phyloP scores from a whole-genome alignment of 179 eudicot species.

The Vitellaria paradoxa region DNA sequence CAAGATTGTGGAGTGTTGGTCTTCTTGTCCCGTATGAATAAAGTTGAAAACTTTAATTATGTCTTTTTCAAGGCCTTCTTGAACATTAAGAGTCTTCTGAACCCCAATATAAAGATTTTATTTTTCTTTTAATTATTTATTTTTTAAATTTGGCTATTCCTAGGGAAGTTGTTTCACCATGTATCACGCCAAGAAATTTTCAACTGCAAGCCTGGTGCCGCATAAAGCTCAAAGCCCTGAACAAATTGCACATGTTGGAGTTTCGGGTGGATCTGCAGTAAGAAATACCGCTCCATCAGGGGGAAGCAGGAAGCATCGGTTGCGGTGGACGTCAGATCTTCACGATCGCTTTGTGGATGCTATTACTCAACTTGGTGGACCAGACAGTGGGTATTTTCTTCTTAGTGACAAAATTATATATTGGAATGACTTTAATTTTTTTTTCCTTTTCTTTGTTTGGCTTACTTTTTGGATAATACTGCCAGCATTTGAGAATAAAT shows the following conservation, averaged over 20 bases:
- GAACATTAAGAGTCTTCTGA: background rate
- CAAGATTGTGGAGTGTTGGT: background rate
- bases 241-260: slow-evolving; percentile 38
- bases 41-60: background rate
- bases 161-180: slow-evolving; percentile 23
- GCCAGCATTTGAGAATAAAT: background rate
- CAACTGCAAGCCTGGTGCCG: slow-evolving; percentile 46
- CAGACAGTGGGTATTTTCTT: slow-evolving; percentile 36
- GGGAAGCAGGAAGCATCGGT: slow-evolving; percentile 44
- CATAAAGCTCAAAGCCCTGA: slow-evolving; percentile 47
- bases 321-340: slow-evolving; percentile 50
- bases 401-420: slow-evolving; percentile 16
- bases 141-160: background rate
- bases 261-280: slow-evolving; percentile 32
- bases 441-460: too few species aligned
- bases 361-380: slow-evolving; percentile 52
- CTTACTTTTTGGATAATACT: background rate
- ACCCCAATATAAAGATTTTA: background rate
- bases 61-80: background rate
- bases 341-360: slow-evolving; percentile 54
- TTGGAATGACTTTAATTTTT: background rate
- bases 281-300: slow-evolving; percentile 38
- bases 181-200: slow-evolving; percentile 51
- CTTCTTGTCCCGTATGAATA: background rate
- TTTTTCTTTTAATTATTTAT: background rate